Evolutionary conservation across 1,284 basidiomycete species (phyloP).

Genomic region (Bondarzewia mesenterica): DNA sequence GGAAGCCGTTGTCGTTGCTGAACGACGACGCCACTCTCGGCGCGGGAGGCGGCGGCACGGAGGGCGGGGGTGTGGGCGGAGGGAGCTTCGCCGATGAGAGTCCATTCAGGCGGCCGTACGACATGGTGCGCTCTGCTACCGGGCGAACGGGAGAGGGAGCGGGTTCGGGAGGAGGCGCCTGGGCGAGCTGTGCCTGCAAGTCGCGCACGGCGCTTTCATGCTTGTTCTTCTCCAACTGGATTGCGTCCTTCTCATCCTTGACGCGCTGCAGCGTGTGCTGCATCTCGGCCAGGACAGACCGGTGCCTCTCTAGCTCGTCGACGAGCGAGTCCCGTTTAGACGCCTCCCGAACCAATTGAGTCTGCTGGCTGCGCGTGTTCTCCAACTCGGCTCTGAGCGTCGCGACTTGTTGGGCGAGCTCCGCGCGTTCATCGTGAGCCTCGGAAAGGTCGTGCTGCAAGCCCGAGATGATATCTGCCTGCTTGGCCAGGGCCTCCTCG

Average conservation of each 20-base stretch:
- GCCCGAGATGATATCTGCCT: constrained; percentile 34
- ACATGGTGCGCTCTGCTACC: constrained; percentile 46
- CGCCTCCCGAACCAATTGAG: constrained; percentile 57
- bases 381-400: constrained; percentile 54
- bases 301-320: constrained; percentile 69
- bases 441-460: constrained; percentile 42
- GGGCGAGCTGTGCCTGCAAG: constrained; percentile 65
- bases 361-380: constrained; percentile 47
- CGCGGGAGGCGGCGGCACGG: constrained; percentile 79
- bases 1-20: constrained; percentile 32
- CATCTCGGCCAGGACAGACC: constrained; percentile 63
- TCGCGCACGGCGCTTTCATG: constrained; percentile 65
- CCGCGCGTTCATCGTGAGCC: constrained; percentile 42
- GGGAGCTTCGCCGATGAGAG: constrained; percentile 70
- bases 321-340: constrained; percentile 67
- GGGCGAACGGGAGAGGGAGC: constrained; percentile 28
- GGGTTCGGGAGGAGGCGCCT: constrained; percentile 37
- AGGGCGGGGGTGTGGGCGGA: constrained; percentile 83
- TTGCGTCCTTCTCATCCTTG: constrained; percentile 72
- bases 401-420: constrained; percentile 45
- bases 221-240: constrained; percentile 63
- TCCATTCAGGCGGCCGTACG: constrained; percentile 49
- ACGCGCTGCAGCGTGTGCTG: constrained; percentile 68
- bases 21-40: constrained; percentile 42
- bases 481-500: constrained; percentile 43